Conservation (phyloP, 257 asterid species). For the Gardenia jasminoides region DNA sequence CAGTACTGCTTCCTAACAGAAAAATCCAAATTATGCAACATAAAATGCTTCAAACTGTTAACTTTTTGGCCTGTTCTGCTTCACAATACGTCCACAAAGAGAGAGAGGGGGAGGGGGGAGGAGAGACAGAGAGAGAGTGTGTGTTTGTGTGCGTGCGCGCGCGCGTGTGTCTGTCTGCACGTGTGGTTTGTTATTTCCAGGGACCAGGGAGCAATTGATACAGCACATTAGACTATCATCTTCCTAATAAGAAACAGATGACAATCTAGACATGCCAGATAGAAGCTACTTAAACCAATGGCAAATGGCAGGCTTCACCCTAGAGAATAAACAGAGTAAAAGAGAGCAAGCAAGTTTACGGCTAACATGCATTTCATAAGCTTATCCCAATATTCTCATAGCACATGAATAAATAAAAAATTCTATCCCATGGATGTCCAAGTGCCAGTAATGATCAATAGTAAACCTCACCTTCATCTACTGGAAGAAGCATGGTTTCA, state of each 20-base stretch:
- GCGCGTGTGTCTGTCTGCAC: no score
- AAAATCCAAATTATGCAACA: not conserved
- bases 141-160: no score
- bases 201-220: not conserved
- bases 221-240: not conserved
- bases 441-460: not conserved
- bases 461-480: conserved; percentile 61
- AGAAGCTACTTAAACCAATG: not conserved
- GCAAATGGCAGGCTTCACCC: not conserved
- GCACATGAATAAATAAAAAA: not conserved
- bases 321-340: not conserved
- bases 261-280: not conserved
- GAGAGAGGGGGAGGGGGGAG: not conserved
- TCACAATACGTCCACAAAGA: not conserved
- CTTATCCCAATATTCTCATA: not conserved
- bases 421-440: not conserved
- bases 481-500: conserved; percentile 78
- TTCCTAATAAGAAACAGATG: not conserved
- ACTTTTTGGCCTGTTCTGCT: not conserved
- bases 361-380: not conserved
- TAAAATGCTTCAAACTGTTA: not conserved
- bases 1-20: not conserved
- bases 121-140: not conserved
- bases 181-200: no score
- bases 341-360: not conserved